Evolutionary conservation across 75 land plant species (phyloP), one percentile per base, ranked within the genome.

Genomic region (Picea sitchensis): DNA sequence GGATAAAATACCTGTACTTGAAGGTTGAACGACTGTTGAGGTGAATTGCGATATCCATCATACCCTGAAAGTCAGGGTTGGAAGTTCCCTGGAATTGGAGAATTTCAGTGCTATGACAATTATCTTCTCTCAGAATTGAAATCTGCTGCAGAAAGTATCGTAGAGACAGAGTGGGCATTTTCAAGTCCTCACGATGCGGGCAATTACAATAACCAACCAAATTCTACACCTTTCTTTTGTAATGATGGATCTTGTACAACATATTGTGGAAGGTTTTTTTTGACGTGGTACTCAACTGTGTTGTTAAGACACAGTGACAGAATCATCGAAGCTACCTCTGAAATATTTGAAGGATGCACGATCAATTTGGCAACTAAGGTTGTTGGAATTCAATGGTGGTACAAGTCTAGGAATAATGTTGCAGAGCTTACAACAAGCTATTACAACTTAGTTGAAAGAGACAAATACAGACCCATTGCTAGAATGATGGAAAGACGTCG

Each of bases 51-150:
- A n/a, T n/a, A n/a, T n/a, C n/a, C n/a, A n/a, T n/a, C n/a, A n/a
- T n/a, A n/a, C n/a, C n/a, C n/a, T n/a, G n/a, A n/a, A n/a, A n/a
- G n/a, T n/a, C n/a, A n/a, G n/a, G n/a, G n/a, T n/a, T n/a, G n/a
- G n/a, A n/a, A n/a, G n/a, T n/a, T n/a, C n/a, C n/a, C n/a, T n/a
- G n/a, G n/a, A n/a, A n/a, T n/a, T n/a, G n/a, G n/a, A n/a, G n/a
- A n/a, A n/a, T n/a, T n/a, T n/a, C 89, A 94, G 96, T 94, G 96
- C 75, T 94, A 89, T 68, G 96, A 94, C 77, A 90, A 87, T 72
- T 94, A 94, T 61, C 69, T 94, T 44, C 65, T 69, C 59, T 58
- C 79, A 58, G 86, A 89, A 8, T 90, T 94, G 80, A 83, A 84
- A 69, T 65, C 68, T 60, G 88, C 87, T n/a, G n/a, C 92, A 74